These are phyloP conservation scores for Endoconidiophora laricicola DNA, from an alignment of 2,329 filamentous ascomycete species.

Conservation along the genomic window DNA sequence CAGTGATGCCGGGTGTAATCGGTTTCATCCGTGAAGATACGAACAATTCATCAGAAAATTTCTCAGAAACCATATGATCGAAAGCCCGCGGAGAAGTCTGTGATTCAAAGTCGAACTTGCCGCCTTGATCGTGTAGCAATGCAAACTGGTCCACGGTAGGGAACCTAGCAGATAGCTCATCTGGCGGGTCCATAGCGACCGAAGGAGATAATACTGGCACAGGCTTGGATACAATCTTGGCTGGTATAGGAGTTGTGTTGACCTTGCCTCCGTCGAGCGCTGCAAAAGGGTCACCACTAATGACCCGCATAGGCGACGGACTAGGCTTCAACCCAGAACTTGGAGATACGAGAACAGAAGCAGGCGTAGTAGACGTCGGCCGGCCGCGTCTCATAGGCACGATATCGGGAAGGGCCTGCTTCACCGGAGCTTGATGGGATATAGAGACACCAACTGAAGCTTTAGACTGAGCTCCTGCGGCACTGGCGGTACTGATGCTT, in stretches of 20 bases:
- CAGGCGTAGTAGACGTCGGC: conserved; percentile 21
- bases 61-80: conserved; percentile 53
- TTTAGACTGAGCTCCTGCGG: conserved; percentile 35
- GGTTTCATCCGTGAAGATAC: conserved; percentile 25
- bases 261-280: conserved; percentile 54
- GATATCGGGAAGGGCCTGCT: conserved; percentile 68
- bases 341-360: conserved; percentile 18
- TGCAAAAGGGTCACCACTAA: conserved; percentile 71
- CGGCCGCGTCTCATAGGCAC: conserved; percentile 87
- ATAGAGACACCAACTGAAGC: conserved; percentile 64
- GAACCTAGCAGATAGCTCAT: conserved; percentile 74
- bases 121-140: conserved; percentile 65
- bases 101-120: conserved; percentile 69
- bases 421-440: conserved; percentile 53
- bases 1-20: conserved; percentile 9
- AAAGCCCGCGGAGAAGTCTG: conserved; percentile 36
- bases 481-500: conserved; percentile 31
- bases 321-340: conserved; percentile 37
- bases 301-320: conserved; percentile 53
- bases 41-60: conserved; percentile 75
- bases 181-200: conserved; percentile 27
- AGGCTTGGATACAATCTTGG: background rate
- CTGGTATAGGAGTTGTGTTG: background rate
- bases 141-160: conserved; percentile 89
- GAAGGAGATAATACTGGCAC: background rate